phyloP scores from a whole-genome alignment of 805 yeast species.

The Helenozyma rhizophorensis region DNA sequence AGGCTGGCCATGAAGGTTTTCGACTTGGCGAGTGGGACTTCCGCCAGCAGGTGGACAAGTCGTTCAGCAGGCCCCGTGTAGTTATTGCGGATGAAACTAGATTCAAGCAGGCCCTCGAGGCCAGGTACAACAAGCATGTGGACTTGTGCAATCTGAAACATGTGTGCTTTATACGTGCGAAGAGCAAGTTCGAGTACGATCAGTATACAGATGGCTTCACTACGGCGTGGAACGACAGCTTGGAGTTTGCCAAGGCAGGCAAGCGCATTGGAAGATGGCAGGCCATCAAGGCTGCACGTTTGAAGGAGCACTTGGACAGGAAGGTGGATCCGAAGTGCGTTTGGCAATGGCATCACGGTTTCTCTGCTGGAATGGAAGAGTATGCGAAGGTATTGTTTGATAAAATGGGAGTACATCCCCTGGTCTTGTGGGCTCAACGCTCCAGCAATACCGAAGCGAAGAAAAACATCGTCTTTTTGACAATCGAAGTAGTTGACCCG shows the following conservation, averaged over 20 bases:
- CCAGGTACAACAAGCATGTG: slow-evolving; percentile 44
- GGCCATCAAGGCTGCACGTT: slow-evolving; percentile 53
- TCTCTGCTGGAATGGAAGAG: slow-evolving; percentile 53
- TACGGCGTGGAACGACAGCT: slow-evolving; percentile 70
- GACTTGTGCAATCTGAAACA: slow-evolving; percentile 66
- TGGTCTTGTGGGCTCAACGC: slow-evolving; percentile 95
- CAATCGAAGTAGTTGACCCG: slow-evolving; percentile 71
- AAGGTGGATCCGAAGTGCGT: slow-evolving; percentile 54
- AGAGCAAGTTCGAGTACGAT: slow-evolving; percentile 72
- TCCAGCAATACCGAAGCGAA: slow-evolving; percentile 66
- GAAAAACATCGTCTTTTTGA: slow-evolving; percentile 72
- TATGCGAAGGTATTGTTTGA: too few relatives aligned
- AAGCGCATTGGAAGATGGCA: slow-evolving; percentile 69
- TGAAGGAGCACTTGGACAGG: slow-evolving; percentile 51
- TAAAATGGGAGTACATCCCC: slow-evolving; percentile 29
- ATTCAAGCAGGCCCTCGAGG: slow-evolving; percentile 36
- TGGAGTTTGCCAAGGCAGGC: slow-evolving; percentile 62
- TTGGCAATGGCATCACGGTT: slow-evolving; percentile 95
- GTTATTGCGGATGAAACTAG: slow-evolving; percentile 37
- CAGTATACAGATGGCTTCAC: slow-evolving; percentile 75
- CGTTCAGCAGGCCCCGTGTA: slow-evolving; percentile 19
- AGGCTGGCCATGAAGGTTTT: slow-evolving; percentile 84
- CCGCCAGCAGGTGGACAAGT: slow-evolving; percentile 60
- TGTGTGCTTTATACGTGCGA: too few relatives aligned
- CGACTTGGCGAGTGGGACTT: slow-evolving; percentile 99